These are phyloP conservation scores for Tolypocladium tropicale DNA, from an alignment of 2,329 filamentous ascomycete species.

Conservation along the genomic window DNA sequence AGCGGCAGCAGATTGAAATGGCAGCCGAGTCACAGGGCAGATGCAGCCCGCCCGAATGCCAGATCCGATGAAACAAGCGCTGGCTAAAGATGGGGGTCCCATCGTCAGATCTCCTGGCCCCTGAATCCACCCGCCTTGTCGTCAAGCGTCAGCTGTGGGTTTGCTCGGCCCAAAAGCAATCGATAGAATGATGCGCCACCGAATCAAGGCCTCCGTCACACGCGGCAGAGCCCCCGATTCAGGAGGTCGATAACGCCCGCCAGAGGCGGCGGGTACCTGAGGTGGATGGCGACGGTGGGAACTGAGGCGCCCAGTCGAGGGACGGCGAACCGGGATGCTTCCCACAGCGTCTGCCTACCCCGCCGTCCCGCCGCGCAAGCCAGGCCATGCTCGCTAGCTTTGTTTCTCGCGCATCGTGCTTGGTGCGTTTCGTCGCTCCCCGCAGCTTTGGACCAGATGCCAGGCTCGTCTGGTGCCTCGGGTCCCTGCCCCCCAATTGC, in stretches of 20 bases:
- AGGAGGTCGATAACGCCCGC: no score
- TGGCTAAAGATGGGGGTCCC: background rate
- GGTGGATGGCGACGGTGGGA: no score
- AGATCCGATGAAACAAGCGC: background rate
- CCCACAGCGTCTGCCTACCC: no score
- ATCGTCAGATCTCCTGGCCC: background rate
- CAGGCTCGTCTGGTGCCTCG: no score
- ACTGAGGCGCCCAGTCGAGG: background rate
- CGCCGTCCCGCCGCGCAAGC: background rate
- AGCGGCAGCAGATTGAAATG: background rate
- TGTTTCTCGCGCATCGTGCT: background rate
- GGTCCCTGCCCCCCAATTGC: no score
- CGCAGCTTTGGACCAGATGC: background rate
- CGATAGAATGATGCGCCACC: background rate
- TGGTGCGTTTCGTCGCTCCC: background rate
- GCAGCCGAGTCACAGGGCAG: background rate
- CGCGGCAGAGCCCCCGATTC: background rate
- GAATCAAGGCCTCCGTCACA: no score
- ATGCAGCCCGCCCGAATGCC: background rate
- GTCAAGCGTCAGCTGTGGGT: background rate
- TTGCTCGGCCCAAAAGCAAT: background rate
- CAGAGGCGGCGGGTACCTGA: no score
- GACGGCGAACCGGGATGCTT: background rate
- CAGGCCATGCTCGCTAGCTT: background rate
- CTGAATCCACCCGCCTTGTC: background rate